Base-by-base conservation (phyloP, 306 rosid species). In the Spatholobus suberectus region DNA sequence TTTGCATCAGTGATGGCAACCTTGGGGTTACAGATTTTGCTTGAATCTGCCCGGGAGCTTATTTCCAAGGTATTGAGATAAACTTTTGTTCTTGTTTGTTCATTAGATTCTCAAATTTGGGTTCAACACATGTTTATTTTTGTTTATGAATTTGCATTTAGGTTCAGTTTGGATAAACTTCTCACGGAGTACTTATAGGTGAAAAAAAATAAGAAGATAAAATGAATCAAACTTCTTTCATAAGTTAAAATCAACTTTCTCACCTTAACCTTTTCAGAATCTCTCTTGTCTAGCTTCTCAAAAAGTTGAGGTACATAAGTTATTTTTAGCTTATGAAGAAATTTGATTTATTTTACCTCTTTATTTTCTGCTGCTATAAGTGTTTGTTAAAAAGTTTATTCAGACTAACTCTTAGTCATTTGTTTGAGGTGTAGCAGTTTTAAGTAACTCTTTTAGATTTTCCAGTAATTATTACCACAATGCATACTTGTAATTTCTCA, bases 1-100 rank as follows among this genome's bases (percentile, higher is more conserved):
- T 93, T 93, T 86, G 96, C 97, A 81, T 93, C 97, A 14, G 90
- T 91, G 35, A 93, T 93, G 97, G 97, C 97, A 73, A 90, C 94
- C 51, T 80, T 93, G 79, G 97, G 96, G 68, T 72, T 93, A 70
- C 92, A 93, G 83, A 93, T 93, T 73, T 86, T 93, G 87, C 79
- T 93, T 0, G 98, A 93, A 79, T 91, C 98, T 43, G 87, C 5
- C 35, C 62, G 93, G 49, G 73, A 85, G 82, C 82, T 93, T 14
- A 0, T 88, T 41, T 35, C 84, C 6, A 57, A 81, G 89, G 98
- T 87, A 55, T 44, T 34, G 35, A 35, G 14, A 63, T 76, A 44
- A 61, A 17, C 29, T 67, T 70, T 40, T 41, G 49, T 34, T 43
- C 70, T 84, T 51, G 44, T 61, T 80, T 57, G 37, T 75, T 61